These are phyloP conservation scores for Kodamaea ohmeri DNA, from an alignment of 1,139 yeast species.

Conservation along the genomic window DNA sequence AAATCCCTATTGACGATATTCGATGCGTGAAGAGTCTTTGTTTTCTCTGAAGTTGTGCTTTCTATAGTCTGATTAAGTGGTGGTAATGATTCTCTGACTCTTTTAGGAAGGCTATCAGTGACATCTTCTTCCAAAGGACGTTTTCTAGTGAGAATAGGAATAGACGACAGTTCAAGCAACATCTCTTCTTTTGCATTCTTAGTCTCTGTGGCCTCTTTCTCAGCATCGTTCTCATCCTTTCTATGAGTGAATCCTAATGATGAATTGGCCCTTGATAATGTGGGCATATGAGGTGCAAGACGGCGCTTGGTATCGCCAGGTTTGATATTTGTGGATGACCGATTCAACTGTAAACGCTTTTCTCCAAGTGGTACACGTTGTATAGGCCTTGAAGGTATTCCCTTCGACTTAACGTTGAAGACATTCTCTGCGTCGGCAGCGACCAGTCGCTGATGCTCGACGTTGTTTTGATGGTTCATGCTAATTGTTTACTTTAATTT, in stretches of 20 bases:
- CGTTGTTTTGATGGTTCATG: constrained; percentile 22
- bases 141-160: neutral
- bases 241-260: constrained; percentile 36
- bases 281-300: constrained; percentile 23
- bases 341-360: constrained; percentile 18
- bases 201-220: neutral
- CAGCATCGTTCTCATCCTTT: constrained; percentile 12
- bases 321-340: constrained; percentile 21
- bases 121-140: constrained; percentile 2
- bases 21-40: constrained; percentile 5
- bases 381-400: constrained; percentile 5
- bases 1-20: constrained; percentile 14
- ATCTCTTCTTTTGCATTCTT: neutral
- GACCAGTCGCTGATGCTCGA: constrained; percentile 2
- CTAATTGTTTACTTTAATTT: constrained; percentile 6
- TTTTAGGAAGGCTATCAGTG: constrained; percentile 11
- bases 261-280: constrained; percentile 37
- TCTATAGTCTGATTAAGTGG: constrained; percentile 6
- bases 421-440: constrained; percentile 9
- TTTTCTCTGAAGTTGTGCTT: constrained; percentile 7
- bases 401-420: constrained; percentile 5
- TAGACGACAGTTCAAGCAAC: neutral
- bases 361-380: constrained; percentile 8
- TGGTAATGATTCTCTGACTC: constrained; percentile 4
- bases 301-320: constrained; percentile 1